Evolutionary conservation across 768 basidiomycete species (phyloP).

Genomic region (Suillus clintonianus): DNA sequence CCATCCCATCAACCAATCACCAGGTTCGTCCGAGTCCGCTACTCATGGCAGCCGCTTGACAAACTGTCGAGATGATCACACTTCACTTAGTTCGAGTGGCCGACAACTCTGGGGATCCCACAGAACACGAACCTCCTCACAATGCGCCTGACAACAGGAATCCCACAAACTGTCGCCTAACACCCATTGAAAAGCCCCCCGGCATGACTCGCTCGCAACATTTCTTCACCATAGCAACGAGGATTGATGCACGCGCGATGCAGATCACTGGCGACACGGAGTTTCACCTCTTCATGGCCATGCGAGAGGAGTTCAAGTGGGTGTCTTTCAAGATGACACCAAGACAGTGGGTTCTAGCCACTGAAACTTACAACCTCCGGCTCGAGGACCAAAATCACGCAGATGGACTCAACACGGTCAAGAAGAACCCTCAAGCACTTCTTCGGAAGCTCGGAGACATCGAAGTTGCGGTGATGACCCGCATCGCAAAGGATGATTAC

Average conservation of each 20-base stretch:
- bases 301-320: constrained; percentile 16
- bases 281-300: constrained; percentile 22
- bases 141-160: too few species aligned
- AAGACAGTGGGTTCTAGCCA: constrained; percentile 8
- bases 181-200: not conserved
- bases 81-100: too few species aligned
- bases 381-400: not conserved
- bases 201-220: not conserved
- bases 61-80: too few species aligned
- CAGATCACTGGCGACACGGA: constrained; percentile 5
- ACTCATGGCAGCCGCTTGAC: too few species aligned
- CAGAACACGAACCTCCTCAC: too few species aligned
- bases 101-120: too few species aligned
- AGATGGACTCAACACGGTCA: not conserved
- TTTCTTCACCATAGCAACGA: not conserved
- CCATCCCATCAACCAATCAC: too few species aligned
- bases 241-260: constrained; percentile 6
- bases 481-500: not conserved
- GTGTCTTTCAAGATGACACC: constrained; percentile 20
- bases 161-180: too few species aligned
- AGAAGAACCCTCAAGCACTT: constrained; percentile 7
- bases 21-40: too few species aligned
- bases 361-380: not conserved
- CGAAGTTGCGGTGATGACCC: too few species aligned
- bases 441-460: not conserved